Base-by-base conservation (phyloP, 306 rosid genomes). In the Inga oerstediana region DNA sequence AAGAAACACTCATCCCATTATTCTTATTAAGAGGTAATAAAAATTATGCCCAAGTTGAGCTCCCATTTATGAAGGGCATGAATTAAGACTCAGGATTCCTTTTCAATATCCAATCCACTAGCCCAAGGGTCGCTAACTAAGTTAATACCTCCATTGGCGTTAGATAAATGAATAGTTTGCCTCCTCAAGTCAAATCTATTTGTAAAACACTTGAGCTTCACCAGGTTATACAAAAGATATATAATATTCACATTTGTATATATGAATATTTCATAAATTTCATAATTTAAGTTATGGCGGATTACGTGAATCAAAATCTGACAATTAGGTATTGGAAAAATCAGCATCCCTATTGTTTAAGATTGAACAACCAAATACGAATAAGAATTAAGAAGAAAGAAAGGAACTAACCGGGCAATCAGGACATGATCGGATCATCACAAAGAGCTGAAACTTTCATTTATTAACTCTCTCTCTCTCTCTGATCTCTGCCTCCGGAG, bases 391-490 rank as follows among this genome's bases (percentile, higher is more conserved):
- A 10, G 70, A 52, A 3, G 8, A 22, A 56, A 13, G 15, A 62
- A 27, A 79, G 65, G 58, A 76, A 73, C 84, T 8, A 27, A 86
- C 84, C 84, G 39, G 34, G 77, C 43, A 73, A 43, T 32, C 43
- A 79, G 67, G 68, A 68, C 59, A 75, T 68, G 58, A 80, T 73
- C 69, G 72, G 16, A 79, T 51, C 71, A 75, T 39, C 85, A 75
- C 27, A 70, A 58, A 39, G 71, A 5, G 32, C 20, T 62, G 80
- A 72, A 32, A 83, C 41, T 30, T 35, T 71, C 84, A 35, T 17
- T 17, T 19, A 58, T 41, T 19, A 14, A 3, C 5, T 4, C 45
- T 37, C 73, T 8, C 72, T 17, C 48, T 17, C 72, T 37, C 73
- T 8, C 27, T 2, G 1, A 14, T 32, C 71, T 35, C 72, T 7